Base-by-base conservation (phyloP, 1,284 basidiomycete species). In the Mycena sp. region DNA sequence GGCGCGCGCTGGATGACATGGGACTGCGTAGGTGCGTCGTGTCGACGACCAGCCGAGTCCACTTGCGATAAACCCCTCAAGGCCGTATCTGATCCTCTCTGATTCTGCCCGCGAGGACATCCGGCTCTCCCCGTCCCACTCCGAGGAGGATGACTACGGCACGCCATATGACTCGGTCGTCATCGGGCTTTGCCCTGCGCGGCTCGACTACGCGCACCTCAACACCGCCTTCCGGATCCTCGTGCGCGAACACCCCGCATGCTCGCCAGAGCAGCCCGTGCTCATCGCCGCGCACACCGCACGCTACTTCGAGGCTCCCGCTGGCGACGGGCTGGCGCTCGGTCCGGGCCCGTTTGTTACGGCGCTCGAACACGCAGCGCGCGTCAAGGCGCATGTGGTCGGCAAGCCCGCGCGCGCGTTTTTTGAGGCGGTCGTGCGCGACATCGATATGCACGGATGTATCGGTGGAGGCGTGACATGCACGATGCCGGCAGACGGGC, bases 321-420 rank as follows among this genome's bases (percentile, higher is more conserved):
- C 76, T 6, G 37, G 6, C 16, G 74, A 74, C 14, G 82, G 80
- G 0, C 78, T 91, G 5, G 87, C 86, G 1, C 78, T 92, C 14
- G 91, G 90, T 1, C 87, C 88, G 0, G 90, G 90, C 1, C 87
- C 89, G 0, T 93, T 92, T 69, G 84, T 93, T 4, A 71, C 78
- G 1, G 88, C 87, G 0, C 78, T 93, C 6, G 90, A 92, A 68
- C 74, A 78, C 23, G 88, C 88, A 0, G 40, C 83, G 0, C 83
- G 80, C 0, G 70, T 79, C 21, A 68, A 78, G 16, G 86, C 88
- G 14, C 37, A 14, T 35, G 78, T 87, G 10, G 82, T 91, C 9
- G 91, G 90, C 3, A 92, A 92, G 70, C 90, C 0, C 0, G 83
- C 79, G 0, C 75, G 74, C 21, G 70, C 74, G 0, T 91, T 91